These are phyloP conservation scores for Bryoglossum gracile DNA, from an alignment of 495 filamentous ascomycete species.

Conservation along the genomic window DNA sequence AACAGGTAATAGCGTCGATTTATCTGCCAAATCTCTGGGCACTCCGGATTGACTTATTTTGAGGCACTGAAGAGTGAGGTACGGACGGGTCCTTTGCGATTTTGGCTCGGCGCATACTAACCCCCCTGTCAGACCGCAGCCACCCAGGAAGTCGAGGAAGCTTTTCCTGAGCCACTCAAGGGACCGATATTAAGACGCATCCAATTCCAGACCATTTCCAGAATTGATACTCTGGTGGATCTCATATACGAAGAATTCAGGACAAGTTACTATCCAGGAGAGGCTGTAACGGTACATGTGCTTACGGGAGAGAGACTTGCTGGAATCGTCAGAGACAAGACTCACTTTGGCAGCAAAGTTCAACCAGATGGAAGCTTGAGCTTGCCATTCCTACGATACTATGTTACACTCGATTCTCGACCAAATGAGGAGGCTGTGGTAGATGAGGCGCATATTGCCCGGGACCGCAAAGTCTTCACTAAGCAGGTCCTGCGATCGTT, in stretches of 20 bases:
- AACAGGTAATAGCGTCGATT: slow-evolving; percentile 59
- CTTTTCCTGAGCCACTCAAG: slow-evolving; percentile 86
- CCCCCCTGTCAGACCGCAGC: slow-evolving; percentile 58
- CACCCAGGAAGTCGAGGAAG: slow-evolving; percentile 79
- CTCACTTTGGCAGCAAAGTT: slow-evolving; percentile 55
- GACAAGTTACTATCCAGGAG: slow-evolving; percentile 87
- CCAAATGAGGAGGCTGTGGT: slow-evolving; percentile 68
- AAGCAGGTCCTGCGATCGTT: slow-evolving; percentile 91
- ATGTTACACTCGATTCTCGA: slow-evolving; percentile 63
- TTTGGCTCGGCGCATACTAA: slow-evolving; percentile 7
- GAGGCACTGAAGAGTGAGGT: slow-evolving; percentile 93
- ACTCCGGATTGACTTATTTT: slow-evolving; percentile 88
- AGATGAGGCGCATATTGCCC: slow-evolving; percentile 73
- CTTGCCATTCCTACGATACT: slow-evolving; percentile 68
- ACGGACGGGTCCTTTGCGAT: slow-evolving; percentile 24
- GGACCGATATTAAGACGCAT: slow-evolving; percentile 83
- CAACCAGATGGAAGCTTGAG: slow-evolving; percentile 57
- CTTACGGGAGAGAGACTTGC: slow-evolving; percentile 62
- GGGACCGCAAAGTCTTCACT: slow-evolving; percentile 89
- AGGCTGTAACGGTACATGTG: slow-evolving; percentile 68
- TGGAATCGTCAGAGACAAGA: slow-evolving; percentile 81
- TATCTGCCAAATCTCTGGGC: slow-evolving; percentile 90
- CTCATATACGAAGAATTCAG: slow-evolving; percentile 72
- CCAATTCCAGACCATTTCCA: slow-evolving; percentile 83
- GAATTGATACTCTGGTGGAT: slow-evolving; percentile 80